Evolutionary conservation across 371 early-diverging fungal species (phyloP).

Genomic region (Zychaea mexicana): DNA sequence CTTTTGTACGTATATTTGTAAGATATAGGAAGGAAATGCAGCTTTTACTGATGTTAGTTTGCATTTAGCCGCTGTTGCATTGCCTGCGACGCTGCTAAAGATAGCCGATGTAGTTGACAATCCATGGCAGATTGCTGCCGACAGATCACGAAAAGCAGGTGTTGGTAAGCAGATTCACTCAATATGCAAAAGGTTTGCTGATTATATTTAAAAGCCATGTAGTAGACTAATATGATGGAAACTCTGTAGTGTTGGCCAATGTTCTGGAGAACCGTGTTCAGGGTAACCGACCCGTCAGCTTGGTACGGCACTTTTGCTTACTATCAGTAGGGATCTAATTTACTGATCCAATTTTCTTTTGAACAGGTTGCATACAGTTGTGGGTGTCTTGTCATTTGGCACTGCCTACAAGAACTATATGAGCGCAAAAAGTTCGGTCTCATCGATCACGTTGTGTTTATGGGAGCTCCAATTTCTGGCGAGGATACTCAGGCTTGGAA

Average conservation of each 20-base stretch:
- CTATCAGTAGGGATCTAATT: not conserved
- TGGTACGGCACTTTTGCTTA: constrained; percentile 48
- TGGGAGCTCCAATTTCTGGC: constrained; percentile 67
- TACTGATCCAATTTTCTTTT: not conserved
- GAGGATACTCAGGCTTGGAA: constrained; percentile 50
- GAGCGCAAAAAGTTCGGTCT: constrained; percentile 50
- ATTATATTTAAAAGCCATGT: not conserved
- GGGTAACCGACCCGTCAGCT: constrained; percentile 88
- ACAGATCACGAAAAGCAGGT: constrained; percentile 90
- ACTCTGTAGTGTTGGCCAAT: constrained; percentile 70
- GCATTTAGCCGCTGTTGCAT: constrained; percentile 76
- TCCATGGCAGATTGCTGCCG: constrained; percentile 90
- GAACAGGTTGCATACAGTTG: constrained; percentile 81
- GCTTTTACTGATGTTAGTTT: not conserved
- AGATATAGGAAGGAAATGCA: not conserved
- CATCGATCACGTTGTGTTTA: constrained; percentile 61
- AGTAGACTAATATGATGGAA: not conserved
- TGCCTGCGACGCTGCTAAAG: constrained; percentile 66
- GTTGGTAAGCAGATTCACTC: too few species aligned
- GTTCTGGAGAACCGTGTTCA: constrained; percentile 82
- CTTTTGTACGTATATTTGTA: constrained; percentile 36
- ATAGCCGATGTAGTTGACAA: constrained; percentile 76
- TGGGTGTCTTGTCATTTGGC: constrained; percentile 90
- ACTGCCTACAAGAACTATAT: constrained; percentile 84
- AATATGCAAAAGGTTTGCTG: not conserved